phyloP scores from a whole-genome alignment of 2,329 filamentous ascomycete species.

The Pochonia chlamydosporia region DNA sequence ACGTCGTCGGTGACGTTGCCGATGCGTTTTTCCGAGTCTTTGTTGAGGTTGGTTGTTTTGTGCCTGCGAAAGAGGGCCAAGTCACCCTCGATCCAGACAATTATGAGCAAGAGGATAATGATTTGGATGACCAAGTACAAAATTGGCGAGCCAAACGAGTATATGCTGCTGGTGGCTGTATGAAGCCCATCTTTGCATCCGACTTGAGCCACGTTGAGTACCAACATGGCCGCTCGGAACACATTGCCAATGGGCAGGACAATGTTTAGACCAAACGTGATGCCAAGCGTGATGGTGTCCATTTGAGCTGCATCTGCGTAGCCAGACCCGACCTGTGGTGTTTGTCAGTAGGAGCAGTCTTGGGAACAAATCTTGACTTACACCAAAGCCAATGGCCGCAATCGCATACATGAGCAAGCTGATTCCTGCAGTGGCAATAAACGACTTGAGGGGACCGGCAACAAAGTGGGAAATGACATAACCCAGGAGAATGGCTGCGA shows the following conservation, averaged over 20 bases:
- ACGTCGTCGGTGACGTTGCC: not conserved
- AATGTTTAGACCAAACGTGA: conserved; percentile 14
- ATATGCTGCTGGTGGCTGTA: conserved; percentile 61
- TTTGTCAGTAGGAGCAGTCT: no score
- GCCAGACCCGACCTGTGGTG: no score
- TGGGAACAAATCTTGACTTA: conserved; percentile 9
- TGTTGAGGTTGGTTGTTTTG: not conserved
- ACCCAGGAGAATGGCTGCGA: conserved; percentile 63
- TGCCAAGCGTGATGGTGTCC: no score
- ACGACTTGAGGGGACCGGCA: conserved; percentile 63
- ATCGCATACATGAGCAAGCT: conserved; percentile 62
- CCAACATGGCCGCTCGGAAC: conserved; percentile 63
- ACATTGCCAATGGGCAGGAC: conserved; percentile 37
- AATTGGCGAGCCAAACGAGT: conserved; percentile 71
- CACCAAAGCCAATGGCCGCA: conserved; percentile 53
- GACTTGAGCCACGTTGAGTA: conserved; percentile 72
- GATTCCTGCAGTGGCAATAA: conserved; percentile 58
- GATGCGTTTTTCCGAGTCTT: not conserved
- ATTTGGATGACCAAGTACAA: conserved; percentile 71
- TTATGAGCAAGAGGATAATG: conserved; percentile 57
- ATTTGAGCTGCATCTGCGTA: no score
- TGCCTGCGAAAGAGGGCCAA: not conserved
- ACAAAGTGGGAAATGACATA: conserved; percentile 61
- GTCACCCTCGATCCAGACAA: conserved; percentile 74
- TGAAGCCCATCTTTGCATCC: conserved; percentile 57